These are phyloP conservation scores for Auricularia heimuer DNA, from an alignment of 768 basidiomycete genomes.

Conservation along the genomic window DNA sequence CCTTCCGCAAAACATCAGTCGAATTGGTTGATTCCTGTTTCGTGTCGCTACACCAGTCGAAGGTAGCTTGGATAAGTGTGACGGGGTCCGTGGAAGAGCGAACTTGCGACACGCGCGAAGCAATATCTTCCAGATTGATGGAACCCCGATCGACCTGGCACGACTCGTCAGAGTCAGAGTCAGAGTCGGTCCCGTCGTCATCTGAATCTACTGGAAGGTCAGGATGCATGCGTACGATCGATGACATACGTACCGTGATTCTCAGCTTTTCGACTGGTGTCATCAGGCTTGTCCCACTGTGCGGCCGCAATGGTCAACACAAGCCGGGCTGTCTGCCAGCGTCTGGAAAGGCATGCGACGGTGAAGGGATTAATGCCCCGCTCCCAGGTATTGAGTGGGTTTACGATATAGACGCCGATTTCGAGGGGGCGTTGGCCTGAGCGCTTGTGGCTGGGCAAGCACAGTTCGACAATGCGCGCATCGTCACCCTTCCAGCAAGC, in stretches of 20 bases:
- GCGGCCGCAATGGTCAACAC: slow-evolving; percentile 47
- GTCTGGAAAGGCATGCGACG: slow-evolving; percentile 38
- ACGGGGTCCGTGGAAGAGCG: slow-evolving; percentile 31
- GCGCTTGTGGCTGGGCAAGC: slow-evolving; percentile 31
- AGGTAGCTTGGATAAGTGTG: slow-evolving; percentile 22
- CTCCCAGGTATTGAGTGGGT: slow-evolving; percentile 20
- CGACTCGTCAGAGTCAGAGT: slow-evolving; percentile 31
- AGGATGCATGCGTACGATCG: neutral
- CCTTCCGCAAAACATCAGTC: slow-evolving; percentile 21
- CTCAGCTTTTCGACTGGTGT: slow-evolving; percentile 9
- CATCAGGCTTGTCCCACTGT: slow-evolving; percentile 35
- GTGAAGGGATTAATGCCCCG: slow-evolving; percentile 27
- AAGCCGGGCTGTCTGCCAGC: slow-evolving; percentile 49
- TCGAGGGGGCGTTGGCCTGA: slow-evolving; percentile 1
- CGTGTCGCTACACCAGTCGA: slow-evolving; percentile 1
- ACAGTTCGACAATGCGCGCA: slow-evolving; percentile 39
- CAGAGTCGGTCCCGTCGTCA: slow-evolving; percentile 26
- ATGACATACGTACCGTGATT: neutral
- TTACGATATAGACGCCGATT: neutral
- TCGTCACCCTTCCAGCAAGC: slow-evolving; percentile 46
- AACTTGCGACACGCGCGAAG: slow-evolving; percentile 36
- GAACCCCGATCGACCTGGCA: slow-evolving; percentile 29
- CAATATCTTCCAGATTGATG: slow-evolving; percentile 43
- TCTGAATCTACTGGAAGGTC: neutral
- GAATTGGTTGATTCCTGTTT: slow-evolving; percentile 1